phyloP scores from a whole-genome alignment of 805 yeast genomes.

The Danielia oregonensis region DNA sequence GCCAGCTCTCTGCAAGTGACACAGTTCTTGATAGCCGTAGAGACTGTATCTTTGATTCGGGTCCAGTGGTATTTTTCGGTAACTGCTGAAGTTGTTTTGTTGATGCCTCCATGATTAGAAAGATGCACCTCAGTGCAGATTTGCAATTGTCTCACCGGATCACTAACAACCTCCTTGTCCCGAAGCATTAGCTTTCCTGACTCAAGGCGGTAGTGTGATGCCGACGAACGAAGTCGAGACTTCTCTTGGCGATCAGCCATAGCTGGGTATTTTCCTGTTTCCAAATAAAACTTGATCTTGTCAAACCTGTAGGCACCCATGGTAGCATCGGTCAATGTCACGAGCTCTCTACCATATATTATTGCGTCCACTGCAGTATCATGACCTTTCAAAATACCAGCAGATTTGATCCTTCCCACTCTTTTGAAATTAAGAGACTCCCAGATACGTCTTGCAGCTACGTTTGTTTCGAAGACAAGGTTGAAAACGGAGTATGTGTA shows the following conservation, averaged over 20 bases:
- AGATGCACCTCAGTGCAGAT: constrained; percentile 71
- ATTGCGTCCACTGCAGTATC: constrained; percentile 84
- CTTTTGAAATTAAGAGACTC: constrained; percentile 73
- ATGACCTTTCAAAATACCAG: constrained; percentile 82
- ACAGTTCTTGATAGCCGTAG: constrained; percentile 73
- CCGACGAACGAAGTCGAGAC: constrained; percentile 76
- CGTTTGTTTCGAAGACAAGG: constrained; percentile 83
- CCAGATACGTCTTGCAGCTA: constrained; percentile 74
- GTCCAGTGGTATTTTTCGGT: constrained; percentile 89
- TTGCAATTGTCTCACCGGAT: constrained; percentile 67
- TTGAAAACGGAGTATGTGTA: constrained; percentile 82
- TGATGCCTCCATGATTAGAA: constrained; percentile 79
- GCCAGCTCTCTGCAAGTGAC: constrained; percentile 60
- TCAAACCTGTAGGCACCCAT: constrained; percentile 64
- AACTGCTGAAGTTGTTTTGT: constrained; percentile 74
- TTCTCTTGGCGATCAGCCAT: constrained; percentile 79
- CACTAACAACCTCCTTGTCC: constrained; percentile 80
- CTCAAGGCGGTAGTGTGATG: constrained; percentile 69
- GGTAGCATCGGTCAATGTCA: constrained; percentile 49
- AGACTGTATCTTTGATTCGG: constrained; percentile 82
- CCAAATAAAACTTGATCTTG: constrained; percentile 70
- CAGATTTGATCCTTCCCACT: constrained; percentile 78
- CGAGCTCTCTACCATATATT: constrained; percentile 78
- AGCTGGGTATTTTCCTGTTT: constrained; percentile 84
- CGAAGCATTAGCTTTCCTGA: constrained; percentile 73